These are phyloP conservation scores for Rhododendron williamsianum DNA, from an alignment of 148 eudicot genomes.

Conservation along the genomic window DNA sequence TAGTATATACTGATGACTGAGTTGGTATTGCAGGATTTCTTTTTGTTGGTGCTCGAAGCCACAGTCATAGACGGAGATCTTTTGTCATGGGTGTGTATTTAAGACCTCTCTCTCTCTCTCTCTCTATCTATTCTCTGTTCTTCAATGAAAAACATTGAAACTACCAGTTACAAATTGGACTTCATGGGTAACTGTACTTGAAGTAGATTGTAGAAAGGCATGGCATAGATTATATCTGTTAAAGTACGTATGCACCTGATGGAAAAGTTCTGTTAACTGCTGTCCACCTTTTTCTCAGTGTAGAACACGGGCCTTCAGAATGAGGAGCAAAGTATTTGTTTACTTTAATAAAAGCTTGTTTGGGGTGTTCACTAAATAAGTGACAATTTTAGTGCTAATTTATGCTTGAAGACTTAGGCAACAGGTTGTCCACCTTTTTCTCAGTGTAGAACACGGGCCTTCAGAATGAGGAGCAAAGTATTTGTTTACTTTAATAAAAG, in stretches of 20 bases:
- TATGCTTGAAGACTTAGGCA: neutral
- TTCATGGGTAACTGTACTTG: neutral
- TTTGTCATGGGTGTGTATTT: constrained; percentile 73
- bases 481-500: neutral
- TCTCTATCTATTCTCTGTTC: neutral
- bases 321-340: constrained; percentile 1
- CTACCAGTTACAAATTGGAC: neutral
- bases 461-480: neutral
- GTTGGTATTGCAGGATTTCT: constrained; percentile 70
- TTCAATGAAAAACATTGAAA: neutral
- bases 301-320: neutral
- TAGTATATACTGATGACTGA: constrained; percentile 6
- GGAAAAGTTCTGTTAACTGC: neutral
- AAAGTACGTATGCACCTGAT: too few species aligned
- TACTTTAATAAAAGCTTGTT: neutral
- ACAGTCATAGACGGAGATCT: constrained; percentile 89
- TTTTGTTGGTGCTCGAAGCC: constrained; percentile 74
- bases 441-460: neutral
- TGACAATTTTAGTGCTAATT: neutral
- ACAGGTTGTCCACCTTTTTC: neutral
- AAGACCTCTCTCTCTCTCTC: constrained; percentile 9
- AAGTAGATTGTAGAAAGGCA: neutral
- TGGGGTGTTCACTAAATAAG: neutral
- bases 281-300: neutral
- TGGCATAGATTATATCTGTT: neutral